A percentile compares a stretch with the other conserved stretches of the same genome.
Evolutionary conservation across 441 rosid genomes (phyloP).

Genomic region (Eugenia klotzschiana): DNA sequence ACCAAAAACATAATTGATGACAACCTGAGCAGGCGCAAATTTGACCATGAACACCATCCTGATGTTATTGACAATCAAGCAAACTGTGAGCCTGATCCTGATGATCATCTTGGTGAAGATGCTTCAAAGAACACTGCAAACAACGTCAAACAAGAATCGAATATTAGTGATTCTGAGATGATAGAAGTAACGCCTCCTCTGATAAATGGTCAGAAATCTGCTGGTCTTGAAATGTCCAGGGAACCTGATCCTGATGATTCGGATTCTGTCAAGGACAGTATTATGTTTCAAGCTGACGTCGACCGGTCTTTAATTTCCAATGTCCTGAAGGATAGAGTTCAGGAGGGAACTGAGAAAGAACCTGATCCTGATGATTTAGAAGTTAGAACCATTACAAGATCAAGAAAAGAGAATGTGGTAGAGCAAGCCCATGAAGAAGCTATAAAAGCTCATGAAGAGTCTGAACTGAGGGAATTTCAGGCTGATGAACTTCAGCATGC

Average conservation of each 20-base stretch:
- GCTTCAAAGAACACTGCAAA: neutral
- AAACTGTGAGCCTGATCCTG: constrained; percentile 47
- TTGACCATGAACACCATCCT: constrained; percentile 21
- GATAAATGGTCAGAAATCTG: neutral
- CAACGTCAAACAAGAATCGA: neutral
- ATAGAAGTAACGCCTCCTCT: neutral
- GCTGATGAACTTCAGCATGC: constrained; percentile 3
- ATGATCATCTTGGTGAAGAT: constrained; percentile 12
- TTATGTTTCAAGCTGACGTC: neutral
- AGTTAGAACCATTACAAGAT: constrained; percentile 9
- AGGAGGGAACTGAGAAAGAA: constrained; percentile 17
- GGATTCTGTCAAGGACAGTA: neutral
- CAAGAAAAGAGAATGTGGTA: constrained; percentile 3
- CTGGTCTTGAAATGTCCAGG: neutral
- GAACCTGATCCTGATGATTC: constrained; percentile 27
- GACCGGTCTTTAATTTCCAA: neutral
- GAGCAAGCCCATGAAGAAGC: constrained; percentile 6
- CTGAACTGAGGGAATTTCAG: constrained; percentile 18
- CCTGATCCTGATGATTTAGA: constrained; percentile 54
- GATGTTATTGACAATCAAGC: constrained; percentile 19
- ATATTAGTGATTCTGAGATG: neutral
- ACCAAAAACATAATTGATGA: neutral
- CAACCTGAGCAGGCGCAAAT: neutral
- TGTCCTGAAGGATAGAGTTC: constrained; percentile 1
- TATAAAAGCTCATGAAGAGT: constrained; percentile 6